Conservation (phyloP, 306 rosid genomes). For the Chamaecrista fasciculata region DNA sequence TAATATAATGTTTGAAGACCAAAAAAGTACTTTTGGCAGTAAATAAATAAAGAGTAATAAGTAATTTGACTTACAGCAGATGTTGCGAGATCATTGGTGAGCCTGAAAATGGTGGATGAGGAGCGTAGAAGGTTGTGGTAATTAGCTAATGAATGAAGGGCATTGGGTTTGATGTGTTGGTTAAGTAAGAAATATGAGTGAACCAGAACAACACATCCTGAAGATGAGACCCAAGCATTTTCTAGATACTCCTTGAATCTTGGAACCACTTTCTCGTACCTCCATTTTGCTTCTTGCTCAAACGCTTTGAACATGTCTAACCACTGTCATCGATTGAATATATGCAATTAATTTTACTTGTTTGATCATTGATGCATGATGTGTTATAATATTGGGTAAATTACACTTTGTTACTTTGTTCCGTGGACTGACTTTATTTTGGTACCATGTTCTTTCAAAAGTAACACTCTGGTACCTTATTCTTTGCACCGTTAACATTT, state of each 20-base stretch:
- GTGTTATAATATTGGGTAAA: too few relatives aligned
- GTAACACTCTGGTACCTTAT: too few relatives aligned
- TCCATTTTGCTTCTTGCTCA: constrained; percentile 41
- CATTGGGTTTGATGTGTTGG: constrained; percentile 19
- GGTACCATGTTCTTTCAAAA: too few relatives aligned
- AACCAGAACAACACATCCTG: constrained; percentile 26
- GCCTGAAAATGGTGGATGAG: constrained; percentile 36
- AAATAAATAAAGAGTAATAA: too few relatives aligned
- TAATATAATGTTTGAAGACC: too few relatives aligned
- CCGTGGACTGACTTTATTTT: too few relatives aligned
- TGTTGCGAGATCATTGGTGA: constrained; percentile 42
- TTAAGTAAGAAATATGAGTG: constrained; percentile 34
- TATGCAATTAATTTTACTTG: too few relatives aligned
- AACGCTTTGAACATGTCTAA: constrained; percentile 36
- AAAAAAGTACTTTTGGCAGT: too few relatives aligned
- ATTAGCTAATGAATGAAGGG: constrained; percentile 23
- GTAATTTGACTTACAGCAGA: constrained; percentile 21
- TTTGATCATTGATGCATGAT: too few relatives aligned
- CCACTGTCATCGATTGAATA: constrained; percentile 40
- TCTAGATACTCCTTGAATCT: constrained; percentile 39
- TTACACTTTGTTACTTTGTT: too few relatives aligned
- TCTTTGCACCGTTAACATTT: too few relatives aligned
- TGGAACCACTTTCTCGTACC: constrained; percentile 22
- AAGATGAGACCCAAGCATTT: constrained; percentile 35
- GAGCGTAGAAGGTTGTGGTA: constrained; percentile 30